These are phyloP conservation scores for Dactylis glomerata DNA, from an alignment of 176 grass and related monocot genomes.

Conservation along the genomic window DNA sequence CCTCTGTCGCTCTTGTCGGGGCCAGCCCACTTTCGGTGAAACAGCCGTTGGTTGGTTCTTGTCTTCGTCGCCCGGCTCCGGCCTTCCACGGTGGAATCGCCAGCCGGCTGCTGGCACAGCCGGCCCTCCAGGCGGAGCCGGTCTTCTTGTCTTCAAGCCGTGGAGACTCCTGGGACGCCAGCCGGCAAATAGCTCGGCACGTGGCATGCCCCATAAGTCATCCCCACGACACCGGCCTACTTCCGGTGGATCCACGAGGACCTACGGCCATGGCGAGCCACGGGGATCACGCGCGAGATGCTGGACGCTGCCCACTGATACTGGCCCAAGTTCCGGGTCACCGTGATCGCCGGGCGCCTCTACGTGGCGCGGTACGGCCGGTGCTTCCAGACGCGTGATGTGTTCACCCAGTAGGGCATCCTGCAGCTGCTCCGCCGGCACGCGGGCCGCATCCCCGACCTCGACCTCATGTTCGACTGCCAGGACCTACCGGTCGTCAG, in stretches of 20 bases:
- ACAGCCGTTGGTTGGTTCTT: too few relatives aligned
- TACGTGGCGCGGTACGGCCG: constrained; percentile 39
- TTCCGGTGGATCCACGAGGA: constrained; percentile 78
- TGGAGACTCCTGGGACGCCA: too few relatives aligned
- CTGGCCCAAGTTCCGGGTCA: constrained; percentile 45
- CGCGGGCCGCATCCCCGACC: constrained; percentile 48
- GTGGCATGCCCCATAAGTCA: too few relatives aligned
- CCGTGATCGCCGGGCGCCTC: constrained; percentile 29
- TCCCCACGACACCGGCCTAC: too few relatives aligned
- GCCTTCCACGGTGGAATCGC: too few relatives aligned
- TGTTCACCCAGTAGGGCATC: constrained; percentile 58
- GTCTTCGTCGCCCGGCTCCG: too few relatives aligned
- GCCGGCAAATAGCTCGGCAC: too few relatives aligned
- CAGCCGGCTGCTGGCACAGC: too few relatives aligned
- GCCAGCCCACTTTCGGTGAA: too few relatives aligned
- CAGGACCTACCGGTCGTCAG: constrained; percentile 42
- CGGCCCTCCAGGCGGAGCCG: too few relatives aligned
- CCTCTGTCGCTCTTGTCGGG: too few relatives aligned
- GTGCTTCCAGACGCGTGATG: constrained; percentile 45
- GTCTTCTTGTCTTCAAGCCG: too few relatives aligned
- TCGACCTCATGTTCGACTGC: constrained; percentile 67
- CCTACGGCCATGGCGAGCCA: constrained; percentile 48
- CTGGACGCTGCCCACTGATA: constrained; percentile 31
- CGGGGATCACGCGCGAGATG: constrained; percentile 38
- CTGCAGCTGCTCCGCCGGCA: constrained; percentile 64